Evolutionary conservation across 108 stramenopile genomes (phyloP).

Genomic region (Hondaea fermentalgiana): DNA sequence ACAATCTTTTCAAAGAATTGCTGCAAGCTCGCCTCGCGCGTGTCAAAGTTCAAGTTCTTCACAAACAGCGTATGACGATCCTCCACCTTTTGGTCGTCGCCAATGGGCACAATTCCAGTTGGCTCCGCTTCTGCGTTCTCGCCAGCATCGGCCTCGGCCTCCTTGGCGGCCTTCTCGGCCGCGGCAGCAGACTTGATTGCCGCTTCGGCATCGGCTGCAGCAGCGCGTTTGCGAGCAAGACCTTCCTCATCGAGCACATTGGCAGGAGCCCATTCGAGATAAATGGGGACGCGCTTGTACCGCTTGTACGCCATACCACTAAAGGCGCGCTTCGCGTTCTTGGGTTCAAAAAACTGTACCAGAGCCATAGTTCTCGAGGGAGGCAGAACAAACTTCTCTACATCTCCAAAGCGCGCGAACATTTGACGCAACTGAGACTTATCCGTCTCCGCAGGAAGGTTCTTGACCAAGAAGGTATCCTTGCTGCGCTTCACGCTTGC

Average conservation of each 20-base stretch:
- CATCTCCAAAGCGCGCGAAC: slow-evolving; percentile 63
- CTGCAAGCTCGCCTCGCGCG: slow-evolving; percentile 64
- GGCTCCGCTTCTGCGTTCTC: not conserved
- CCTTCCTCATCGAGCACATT: slow-evolving; percentile 26
- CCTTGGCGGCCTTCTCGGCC: not conserved
- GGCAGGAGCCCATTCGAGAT: slow-evolving; percentile 93
- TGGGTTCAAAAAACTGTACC: slow-evolving; percentile 73
- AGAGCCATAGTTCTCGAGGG: slow-evolving; percentile 77
- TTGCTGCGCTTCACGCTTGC: slow-evolving; percentile 55
- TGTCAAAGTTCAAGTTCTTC: slow-evolving; percentile 87
- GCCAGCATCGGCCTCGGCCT: not conserved
- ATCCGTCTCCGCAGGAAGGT: slow-evolving; percentile 77
- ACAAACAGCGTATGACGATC: slow-evolving; percentile 64
- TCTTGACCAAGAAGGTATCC: slow-evolving; percentile 83
- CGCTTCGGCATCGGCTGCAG: slow-evolving; percentile 8
- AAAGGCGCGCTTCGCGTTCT: slow-evolving; percentile 77
- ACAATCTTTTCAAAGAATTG: slow-evolving; percentile 50
- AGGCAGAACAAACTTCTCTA: slow-evolving; percentile 62
- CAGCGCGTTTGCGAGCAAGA: slow-evolving; percentile 10
- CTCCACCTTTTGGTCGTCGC: not conserved
- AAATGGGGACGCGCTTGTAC: slow-evolving; percentile 88
- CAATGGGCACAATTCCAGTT: not conserved
- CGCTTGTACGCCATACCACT: slow-evolving; percentile 70
- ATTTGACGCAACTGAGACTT: slow-evolving; percentile 72
- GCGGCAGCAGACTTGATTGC: slow-evolving; percentile 6